Base-by-base conservation (phyloP, 1,284 basidiomycete genomes). In the Grifola frondosa region DNA sequence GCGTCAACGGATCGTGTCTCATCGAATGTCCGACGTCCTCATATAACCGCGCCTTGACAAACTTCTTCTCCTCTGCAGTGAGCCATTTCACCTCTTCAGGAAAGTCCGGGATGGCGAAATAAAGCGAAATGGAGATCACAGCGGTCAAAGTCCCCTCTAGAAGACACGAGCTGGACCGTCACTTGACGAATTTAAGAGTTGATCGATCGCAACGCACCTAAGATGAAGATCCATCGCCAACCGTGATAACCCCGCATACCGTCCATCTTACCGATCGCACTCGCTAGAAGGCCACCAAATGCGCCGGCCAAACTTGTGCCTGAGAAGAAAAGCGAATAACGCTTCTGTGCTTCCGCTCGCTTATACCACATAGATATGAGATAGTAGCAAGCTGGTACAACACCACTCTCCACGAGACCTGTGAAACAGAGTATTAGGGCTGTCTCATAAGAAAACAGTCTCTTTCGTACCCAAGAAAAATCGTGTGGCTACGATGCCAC, bases 161-260 rank as follows among this genome's bases (percentile, higher is more conserved):
- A 23, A 15, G n/a, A 26, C 8, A 13, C n/a, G n/a, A n/a, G n/a
- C n/a, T n/a, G n/a, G n/a, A n/a, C n/a, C n/a, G n/a, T n/a, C n/a
- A n/a, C n/a, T n/a, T n/a, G n/a, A n/a, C n/a, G 33, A 20, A n/a
- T 9, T 26, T 7, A 37, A 11, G 20, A 37, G 20, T 20, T 17
- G 9, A 16, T 20, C 16, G 19, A 23, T 22, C 7, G 8, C 10
- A 13, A 50, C 68, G 58, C 44, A 68, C 65, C 67, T 11, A 69
- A 56, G 21, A 67, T 60, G 44, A 67, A 57, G 7, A 68, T 50
- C 65, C 66, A 68, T 35, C 53, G 21, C 57, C 57, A 59, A 10
- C 51, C 51, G 8, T 23, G 40, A 9, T 32, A 40, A 2, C 56
- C 56, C 2, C 43, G 40, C n/a, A 52, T 31, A 15, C 53, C 53